Evolutionary conservation across 2,329 filamentous ascomycete species (phyloP), one percentile per base, ranked within the genome.

Genomic region (Aspergillus sp.): DNA sequence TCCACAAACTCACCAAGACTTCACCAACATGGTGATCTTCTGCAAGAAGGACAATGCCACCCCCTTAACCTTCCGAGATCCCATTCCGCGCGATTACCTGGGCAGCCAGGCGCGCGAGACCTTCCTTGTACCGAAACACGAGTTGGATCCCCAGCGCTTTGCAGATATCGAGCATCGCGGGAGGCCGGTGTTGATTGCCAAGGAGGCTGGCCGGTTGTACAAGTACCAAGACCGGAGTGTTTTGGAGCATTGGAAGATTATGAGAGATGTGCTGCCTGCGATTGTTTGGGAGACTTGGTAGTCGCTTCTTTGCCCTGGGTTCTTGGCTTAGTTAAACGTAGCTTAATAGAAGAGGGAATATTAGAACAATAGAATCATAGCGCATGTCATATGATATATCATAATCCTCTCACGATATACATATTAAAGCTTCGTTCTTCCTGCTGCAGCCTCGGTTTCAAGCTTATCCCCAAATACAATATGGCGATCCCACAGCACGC

Each of bases 21-120:
- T 97, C 65, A 88, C 89, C 63, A 98, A 98, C 72, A 88, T 97
- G 79, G 86, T 97, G 41, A 82, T 97, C 50, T 96, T 96, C 72
- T 98, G 93, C 74, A 82, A 80, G 48, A 91, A 89, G 68, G 73
- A 71, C 7, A 63, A 70, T 28, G 54, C 57, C 27, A 56, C 52
- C 5, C 68, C 71, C 0, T 69, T 89, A 34, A 70, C 62, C 0
- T 97, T 97, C 72, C 78, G 90, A 8, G 60, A 73, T 10, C 79
- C 89, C 0, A 71, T 68, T 0, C 65, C 76, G 5, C 70, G 72
- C 2, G 93, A 98, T 61, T 83, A 79, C 58, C 71, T 95, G 32
- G 78, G 79, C 34, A 94, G 86, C 63, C 73, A 80, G 38, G 82
- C 85, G 8, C 74, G 93, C 30, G 70, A 78, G 58, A 74, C 78